Conservation (phyloP, 192 early-diverging fungal species). For the Helicostylum pulchrum region DNA sequence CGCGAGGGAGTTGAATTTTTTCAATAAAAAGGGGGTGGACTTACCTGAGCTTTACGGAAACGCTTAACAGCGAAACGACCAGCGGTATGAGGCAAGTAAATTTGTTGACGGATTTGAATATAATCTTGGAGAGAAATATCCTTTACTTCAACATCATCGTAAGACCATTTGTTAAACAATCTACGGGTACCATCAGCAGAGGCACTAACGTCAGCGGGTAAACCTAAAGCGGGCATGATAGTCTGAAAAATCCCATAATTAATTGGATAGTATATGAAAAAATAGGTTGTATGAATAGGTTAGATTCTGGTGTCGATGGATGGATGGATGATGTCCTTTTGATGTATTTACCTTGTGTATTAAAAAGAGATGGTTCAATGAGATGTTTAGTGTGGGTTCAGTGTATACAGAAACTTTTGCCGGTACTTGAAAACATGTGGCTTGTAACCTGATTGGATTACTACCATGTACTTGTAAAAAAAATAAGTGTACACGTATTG, state of each 20-base stretch:
- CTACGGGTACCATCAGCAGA: constrained; percentile 49
- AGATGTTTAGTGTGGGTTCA: too few relatives aligned
- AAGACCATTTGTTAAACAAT: constrained; percentile 89
- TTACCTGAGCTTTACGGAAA: constrained; percentile 95
- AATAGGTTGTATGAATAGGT: too few relatives aligned
- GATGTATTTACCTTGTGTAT: too few relatives aligned
- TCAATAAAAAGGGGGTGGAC: not conserved
- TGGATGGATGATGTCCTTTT: not conserved
- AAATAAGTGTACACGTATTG: too few relatives aligned
- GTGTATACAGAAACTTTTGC: too few relatives aligned
- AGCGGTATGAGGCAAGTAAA: constrained; percentile 98
- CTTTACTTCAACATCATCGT: constrained; percentile 87
- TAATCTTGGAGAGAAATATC: constrained; percentile 89
- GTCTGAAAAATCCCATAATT: too few relatives aligned
- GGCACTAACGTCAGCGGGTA: constrained; percentile 55
- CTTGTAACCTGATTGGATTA: too few relatives aligned
- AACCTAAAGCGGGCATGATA: constrained; percentile 50
- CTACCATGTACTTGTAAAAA: too few relatives aligned
- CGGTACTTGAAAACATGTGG: too few relatives aligned
- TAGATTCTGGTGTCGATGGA: not conserved
- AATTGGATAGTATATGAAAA: not conserved
- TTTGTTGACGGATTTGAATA: constrained; percentile 85
- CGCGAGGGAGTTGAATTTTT: not conserved
- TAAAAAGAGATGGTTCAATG: too few relatives aligned
- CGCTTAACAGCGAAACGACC: constrained; percentile 95